These are phyloP conservation scores for Sordariomycetes sp. DNA, from an alignment of 2,329 filamentous ascomycete species.

Conservation along the genomic window DNA sequence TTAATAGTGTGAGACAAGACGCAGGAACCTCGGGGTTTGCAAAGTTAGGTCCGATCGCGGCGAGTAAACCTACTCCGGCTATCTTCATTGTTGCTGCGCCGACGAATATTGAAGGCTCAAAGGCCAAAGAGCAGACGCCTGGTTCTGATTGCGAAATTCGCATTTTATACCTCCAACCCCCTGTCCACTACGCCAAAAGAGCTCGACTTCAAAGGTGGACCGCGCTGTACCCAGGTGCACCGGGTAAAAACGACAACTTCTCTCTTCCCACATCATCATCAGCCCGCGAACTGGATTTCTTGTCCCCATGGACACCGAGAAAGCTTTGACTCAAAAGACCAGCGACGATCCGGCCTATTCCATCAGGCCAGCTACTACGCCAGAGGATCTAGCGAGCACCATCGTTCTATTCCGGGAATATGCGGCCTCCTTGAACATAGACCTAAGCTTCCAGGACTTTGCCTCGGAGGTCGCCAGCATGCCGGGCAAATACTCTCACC, in stretches of 20 bases:
- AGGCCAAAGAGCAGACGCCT: not conserved
- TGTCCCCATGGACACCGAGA: not conserved
- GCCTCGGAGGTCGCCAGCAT: not conserved
- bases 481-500: not conserved
- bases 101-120: not conserved
- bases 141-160: not conserved
- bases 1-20: not conserved
- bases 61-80: not conserved
- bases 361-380: not conserved
- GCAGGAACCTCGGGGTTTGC: too few species aligned
- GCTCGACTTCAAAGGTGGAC: not conserved
- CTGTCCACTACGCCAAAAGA: not conserved
- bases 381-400: not conserved
- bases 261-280: not conserved
- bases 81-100: too few species aligned
- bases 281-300: not conserved
- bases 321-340: not conserved
- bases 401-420: not conserved
- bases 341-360: not conserved
- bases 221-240: not conserved
- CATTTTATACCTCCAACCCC: not conserved
- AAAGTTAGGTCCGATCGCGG: not conserved
- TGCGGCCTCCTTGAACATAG: not conserved
- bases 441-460: not conserved
- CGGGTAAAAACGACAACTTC: not conserved